Base-by-base conservation (phyloP, 2,329 filamentous ascomycete genomes). In the Uncinocarpus reesii region DNA sequence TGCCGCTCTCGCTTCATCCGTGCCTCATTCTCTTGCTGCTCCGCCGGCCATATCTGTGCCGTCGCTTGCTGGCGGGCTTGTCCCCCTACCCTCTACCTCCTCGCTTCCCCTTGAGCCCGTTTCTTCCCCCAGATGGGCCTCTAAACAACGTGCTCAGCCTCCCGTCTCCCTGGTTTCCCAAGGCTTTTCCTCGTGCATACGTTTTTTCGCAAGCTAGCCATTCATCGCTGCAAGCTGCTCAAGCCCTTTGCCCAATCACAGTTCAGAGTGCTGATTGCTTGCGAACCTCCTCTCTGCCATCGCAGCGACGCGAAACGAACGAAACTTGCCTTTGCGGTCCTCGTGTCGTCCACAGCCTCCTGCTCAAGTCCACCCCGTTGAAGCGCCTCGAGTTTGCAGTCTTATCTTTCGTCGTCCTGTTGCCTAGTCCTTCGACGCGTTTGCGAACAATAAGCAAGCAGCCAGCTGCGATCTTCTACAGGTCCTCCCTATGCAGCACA, bases 401-500 rank as follows among this genome's bases (percentile, higher is more conserved):
- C 29, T 32, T 32, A 3, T 32, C 3, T 32, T 32, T 32, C 29
- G 11, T 32, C 29, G 29, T 32, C 3, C 11, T 32, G 11, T 10
- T 32, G n/a, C n/a, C n/a, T n/a, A n/a, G n/a, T n/a, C n/a, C n/a
- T n/a, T n/a, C n/a, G n/a, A n/a, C n/a, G n/a, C 8, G 8, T 36
- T 36, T 7, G 4, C 3, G 3, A 38, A 11, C 5, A 20, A 21
- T 8, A 38, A 13, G 7, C 40, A n/a, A 26, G 32, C 20, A 13
- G 7, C 40, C 21, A 26, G 32, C 20, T 15, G 42, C 32, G 24
- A 34, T 8, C 15, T 21, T 43, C 24, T n/a, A 16, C 26, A 21
- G 11, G 16, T 46, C 42, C 29, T 37, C 15, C 32, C 35, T 7
- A 45, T 36, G 43, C 36, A 20, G 35, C 40, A 34, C 35, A n/a